Base-by-base conservation (phyloP, 164 flowering plant genomes). In the Magnolia kwangsiensis region DNA sequence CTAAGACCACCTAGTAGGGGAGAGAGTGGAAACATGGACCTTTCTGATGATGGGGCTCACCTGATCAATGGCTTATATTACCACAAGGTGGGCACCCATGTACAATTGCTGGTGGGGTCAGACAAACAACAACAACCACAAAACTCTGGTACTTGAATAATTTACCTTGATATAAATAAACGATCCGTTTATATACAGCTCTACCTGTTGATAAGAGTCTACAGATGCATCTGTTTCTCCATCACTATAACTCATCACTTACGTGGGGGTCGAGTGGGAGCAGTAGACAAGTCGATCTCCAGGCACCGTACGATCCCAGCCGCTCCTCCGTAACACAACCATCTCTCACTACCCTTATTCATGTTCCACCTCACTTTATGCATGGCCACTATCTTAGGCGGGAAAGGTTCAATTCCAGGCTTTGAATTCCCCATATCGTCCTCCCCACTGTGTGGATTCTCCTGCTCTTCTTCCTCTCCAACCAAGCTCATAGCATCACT, bases 311-410 rank as follows among this genome's bases (percentile, higher is more conserved):
- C 75, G 67, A 96, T 80, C 31, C 99, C 99, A 1, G 92, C 87
- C 18, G 98, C 99, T 68, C 99, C 98, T 61, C 98, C 99, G 67
- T 78, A 94, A 85, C 96, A 91, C 68, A 96, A 71, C 98, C 98
- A 94, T 81, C 87, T 88, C 83, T 88, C 98, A 79, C 99, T 90
- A 5, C 98, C 98, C 78, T 87, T 86, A 86, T 96, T 96, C 89
- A 84, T 84, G 82, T 96, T 96, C 99, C 99, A 96, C 85, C 98
- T 89, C 81, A 96, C 95, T 78, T 86, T 85, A 76, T 94, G 94
- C 88, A 94, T 84, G 19, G 98, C 92, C 7, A 93, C 89, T 27
- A 78, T 77, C 80, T 90, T 94, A 0, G 94, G 83, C 77, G 97
- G 97, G 13, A 92, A 74, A 7, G 64, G 78, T 76, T 88, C 92